Base-by-base conservation (phyloP, 75 land plant species). In the Ceratopteris richardii region DNA sequence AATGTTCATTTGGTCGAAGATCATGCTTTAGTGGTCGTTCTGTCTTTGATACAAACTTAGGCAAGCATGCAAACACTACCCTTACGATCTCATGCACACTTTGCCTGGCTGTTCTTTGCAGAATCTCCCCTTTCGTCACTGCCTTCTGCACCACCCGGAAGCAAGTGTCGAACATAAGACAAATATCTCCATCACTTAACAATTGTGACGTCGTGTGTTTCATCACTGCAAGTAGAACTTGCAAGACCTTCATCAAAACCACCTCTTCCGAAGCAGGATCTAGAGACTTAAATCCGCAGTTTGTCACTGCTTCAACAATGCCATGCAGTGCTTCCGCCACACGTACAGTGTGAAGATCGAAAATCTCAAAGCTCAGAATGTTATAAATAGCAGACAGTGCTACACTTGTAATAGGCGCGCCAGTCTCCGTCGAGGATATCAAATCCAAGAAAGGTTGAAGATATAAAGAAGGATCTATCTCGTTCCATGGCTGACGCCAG, bases 241-340 rank as follows among this genome's bases (percentile, higher is more conserved):
- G 93, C 42, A 95, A 74, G 48, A 95, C 82, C 80, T 95, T 95
- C 88, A 90, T 87, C 39, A 95, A 66, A 3, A 90, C 99, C 31
- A 80, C 86, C 69, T 95, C 99, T 61, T 87, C 99, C n/a, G 99
- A 95, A 20, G 89, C 86, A 31, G 91, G 86, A 62, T 95, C 97
- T 22, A 90, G 82, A 43, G 76, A 82, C 75, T 95, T 97, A 66
- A 95, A 95, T 27, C 97, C 64, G 39, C 99, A 95, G 62, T 88
- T 87, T 4, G 97, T 90, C 29, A 95, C 97, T 36, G 99, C 78
- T 48, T 90, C 97, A 23, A 95, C 99, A 31, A 90, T 72, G 54
- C 51, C 63, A 56, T 77, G 92, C 88, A 95, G 82, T 17, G 97
- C 88, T 31, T 72, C 81, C 28, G 76, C 86, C 26, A 74, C 86